A percentile compares a stretch with the other conserved stretches of the same genome.
Evolutionary conservation across 179 eudicot species (phyloP).

Genomic region (Amaranthus tricolor): DNA sequence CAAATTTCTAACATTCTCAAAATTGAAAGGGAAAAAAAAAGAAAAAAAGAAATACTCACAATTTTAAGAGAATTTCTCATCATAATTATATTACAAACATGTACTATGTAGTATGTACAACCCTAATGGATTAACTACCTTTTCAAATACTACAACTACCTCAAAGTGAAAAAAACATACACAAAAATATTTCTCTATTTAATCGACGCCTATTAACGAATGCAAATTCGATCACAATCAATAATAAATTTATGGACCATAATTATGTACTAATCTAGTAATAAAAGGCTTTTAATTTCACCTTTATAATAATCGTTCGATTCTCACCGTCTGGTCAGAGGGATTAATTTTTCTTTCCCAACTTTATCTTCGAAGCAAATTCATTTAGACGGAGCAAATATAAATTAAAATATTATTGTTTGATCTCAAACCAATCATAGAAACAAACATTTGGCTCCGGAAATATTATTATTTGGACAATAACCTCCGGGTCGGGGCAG

Average conservation of each 20-base stretch:
- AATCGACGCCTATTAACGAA: no score
- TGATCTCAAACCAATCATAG: neutral
- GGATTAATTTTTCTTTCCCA: no score
- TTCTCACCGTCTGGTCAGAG: no score
- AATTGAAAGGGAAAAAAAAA: neutral
- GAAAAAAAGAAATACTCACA: neutral
- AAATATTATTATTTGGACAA: neutral
- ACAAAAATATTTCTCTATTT: neutral
- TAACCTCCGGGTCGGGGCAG: slow-evolving; percentile 26
- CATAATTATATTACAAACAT: slow-evolving; percentile 14
- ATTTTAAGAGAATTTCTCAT: slow-evolving; percentile 1
- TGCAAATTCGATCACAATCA: no score
- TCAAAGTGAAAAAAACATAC: neutral
- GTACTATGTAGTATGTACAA: slow-evolving; percentile 14
- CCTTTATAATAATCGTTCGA: no score
- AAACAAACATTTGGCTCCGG: slow-evolving; percentile 14
- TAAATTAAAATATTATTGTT: no score
- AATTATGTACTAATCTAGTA: no score
- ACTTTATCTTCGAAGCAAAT: no score
- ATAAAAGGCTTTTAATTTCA: no score
- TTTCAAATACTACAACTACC: neutral
- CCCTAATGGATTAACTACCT: neutral
- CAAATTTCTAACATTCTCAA: no score
- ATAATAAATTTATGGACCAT: no score
- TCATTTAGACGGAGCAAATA: no score